Conservation (phyloP, 306 rosid genomes). For the Dalbergia cochinchinensis region DNA sequence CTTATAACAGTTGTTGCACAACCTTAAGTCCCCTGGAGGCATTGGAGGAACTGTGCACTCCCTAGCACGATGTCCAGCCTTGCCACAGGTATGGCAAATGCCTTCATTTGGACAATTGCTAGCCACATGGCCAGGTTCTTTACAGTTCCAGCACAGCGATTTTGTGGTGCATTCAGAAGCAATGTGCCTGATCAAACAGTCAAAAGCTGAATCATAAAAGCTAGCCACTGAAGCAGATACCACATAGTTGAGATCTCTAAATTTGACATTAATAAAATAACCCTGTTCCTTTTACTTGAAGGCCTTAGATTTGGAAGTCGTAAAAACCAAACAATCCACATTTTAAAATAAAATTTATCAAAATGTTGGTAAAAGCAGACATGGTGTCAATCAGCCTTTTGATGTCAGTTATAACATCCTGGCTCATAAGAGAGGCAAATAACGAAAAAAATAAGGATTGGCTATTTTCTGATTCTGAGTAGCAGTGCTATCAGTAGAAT, state of each 20-base stretch:
- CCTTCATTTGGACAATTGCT: constrained; percentile 93
- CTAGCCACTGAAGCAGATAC: constrained; percentile 17
- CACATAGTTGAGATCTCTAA: constrained; percentile 9
- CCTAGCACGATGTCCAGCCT: constrained; percentile 94
- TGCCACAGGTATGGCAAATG: constrained; percentile 97
- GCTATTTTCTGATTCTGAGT: neutral
- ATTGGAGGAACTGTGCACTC: constrained; percentile 85
- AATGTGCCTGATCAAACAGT: constrained; percentile 74
- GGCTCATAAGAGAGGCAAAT: neutral
- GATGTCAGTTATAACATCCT: neutral
- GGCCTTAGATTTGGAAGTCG: neutral
- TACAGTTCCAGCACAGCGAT: constrained; percentile 96
- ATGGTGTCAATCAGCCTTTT: neutral
- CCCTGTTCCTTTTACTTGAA: neutral
- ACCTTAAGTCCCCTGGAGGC: constrained; percentile 92
- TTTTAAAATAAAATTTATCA: neutral
- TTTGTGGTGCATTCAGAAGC: constrained; percentile 96
- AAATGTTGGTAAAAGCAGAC: constrained; percentile 19
- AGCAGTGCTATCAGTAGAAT: neutral
- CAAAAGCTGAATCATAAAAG: constrained; percentile 8
- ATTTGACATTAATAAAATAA: neutral
- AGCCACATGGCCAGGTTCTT: constrained; percentile 99
- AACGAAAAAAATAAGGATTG: neutral
- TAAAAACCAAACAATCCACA: constrained; percentile 24
- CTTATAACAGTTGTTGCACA: constrained; percentile 98